Evolutionary conservation across 139 green algal species (phyloP).

Genomic region (Chlamydomonas sp.): DNA sequence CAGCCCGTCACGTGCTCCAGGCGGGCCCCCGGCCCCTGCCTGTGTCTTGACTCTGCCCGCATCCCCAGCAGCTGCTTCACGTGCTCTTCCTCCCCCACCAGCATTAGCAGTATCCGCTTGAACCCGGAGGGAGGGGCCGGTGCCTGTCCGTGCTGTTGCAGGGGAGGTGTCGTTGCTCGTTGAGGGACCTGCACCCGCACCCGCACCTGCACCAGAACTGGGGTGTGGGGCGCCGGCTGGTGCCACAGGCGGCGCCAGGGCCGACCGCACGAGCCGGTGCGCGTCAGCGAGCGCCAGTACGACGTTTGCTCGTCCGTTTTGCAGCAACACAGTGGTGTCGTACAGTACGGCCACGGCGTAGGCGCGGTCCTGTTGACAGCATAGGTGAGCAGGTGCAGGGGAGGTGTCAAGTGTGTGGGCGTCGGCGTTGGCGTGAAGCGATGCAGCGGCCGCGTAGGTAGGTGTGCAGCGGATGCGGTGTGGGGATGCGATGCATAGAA

Average conservation of each 20-base stretch:
- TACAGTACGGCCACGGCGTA: conserved; percentile 51
- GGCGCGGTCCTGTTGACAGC: conserved; percentile 6
- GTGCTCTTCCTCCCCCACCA: neutral
- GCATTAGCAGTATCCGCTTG: neutral
- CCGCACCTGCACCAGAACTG: no score
- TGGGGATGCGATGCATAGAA: no score
- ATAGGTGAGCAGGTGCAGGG: neutral
- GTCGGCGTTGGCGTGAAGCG: no score
- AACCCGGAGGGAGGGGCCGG: neutral
- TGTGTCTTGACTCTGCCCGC: neutral
- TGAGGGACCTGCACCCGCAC: no score
- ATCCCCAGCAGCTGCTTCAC: neutral
- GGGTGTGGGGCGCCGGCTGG: neutral
- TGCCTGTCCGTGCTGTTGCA: neutral
- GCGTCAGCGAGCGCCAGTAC: conserved; percentile 64
- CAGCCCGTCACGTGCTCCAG: neutral
- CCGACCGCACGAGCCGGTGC: conserved; percentile 33
- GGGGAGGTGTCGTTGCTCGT: conserved; percentile 1
- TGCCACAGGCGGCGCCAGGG: neutral
- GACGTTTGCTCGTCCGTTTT: conserved; percentile 43
- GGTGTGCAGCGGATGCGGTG: no score
- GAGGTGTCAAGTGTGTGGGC: neutral
- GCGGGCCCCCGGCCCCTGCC: neutral
- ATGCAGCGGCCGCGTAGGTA: no score
- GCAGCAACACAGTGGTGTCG: conserved; percentile 57